Evolutionary conservation across 2,329 filamentous ascomycete genomes (phyloP).

Genomic region (Calonectria henricotiae): DNA sequence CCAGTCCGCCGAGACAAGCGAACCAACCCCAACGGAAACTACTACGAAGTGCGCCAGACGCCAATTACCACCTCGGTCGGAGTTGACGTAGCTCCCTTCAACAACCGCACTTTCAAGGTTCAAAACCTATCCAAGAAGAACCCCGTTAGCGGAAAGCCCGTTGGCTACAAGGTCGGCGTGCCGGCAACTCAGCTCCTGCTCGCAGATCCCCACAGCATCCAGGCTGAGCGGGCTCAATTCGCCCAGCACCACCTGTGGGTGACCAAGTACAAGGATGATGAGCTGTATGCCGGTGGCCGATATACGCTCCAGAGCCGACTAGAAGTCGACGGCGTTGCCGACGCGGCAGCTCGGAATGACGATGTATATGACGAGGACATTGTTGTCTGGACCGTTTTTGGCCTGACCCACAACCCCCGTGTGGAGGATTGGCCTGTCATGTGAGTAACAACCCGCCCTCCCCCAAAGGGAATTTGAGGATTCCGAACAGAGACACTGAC

Average conservation of each 20-base stretch:
- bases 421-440: constrained; percentile 81
- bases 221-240: constrained; percentile 62
- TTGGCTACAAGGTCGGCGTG: constrained; percentile 66
- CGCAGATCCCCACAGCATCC: constrained; percentile 60
- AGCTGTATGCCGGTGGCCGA: constrained; percentile 63
- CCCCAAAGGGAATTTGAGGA: not conserved
- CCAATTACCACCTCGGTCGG: constrained; percentile 63
- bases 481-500: constrained; percentile 24
- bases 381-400: constrained; percentile 72
- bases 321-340: constrained; percentile 58
- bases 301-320: constrained; percentile 63
- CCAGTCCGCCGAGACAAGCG: constrained; percentile 62
- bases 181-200: constrained; percentile 60
- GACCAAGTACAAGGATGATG: constrained; percentile 63
- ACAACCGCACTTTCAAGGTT: constrained; percentile 68
- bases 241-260: constrained; percentile 65
- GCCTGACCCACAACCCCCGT: constrained; percentile 78
- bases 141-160: constrained; percentile 62
- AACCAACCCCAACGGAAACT: constrained; percentile 68
- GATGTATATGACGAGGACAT: constrained; percentile 67
- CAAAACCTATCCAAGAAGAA: constrained; percentile 64
- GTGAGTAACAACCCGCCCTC: constrained; percentile 56
- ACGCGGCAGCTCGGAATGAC: constrained; percentile 62
- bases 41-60: constrained; percentile 63
- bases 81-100: constrained; percentile 66